Conservation (phyloP, 192 early-diverging fungal genomes). For the Coemansia asiatica region DNA sequence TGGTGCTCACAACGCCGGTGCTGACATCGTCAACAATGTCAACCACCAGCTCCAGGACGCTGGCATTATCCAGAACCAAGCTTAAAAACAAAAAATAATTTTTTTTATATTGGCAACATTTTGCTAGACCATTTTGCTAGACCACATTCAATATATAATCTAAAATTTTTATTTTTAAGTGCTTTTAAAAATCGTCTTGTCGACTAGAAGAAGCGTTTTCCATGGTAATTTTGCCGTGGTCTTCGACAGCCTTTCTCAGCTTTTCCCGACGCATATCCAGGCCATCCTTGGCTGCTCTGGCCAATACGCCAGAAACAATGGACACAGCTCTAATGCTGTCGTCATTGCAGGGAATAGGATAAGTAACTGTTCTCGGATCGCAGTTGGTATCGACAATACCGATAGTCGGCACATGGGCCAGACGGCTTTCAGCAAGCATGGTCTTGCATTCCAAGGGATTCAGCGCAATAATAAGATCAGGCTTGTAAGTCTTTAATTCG, state of each 20-base stretch:
- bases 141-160: too few relatives aligned
- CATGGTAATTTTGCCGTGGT: constrained; percentile 2
- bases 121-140: too few relatives aligned
- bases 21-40: constrained; percentile 23
- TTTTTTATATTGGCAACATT: too few relatives aligned
- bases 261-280: constrained; percentile 22
- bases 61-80: constrained; percentile 27
- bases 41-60: constrained; percentile 20
- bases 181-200: background rate
- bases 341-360: constrained; percentile 94
- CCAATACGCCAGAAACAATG: constrained; percentile 79
- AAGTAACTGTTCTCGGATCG: constrained; percentile 80
- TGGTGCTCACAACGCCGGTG: background rate
- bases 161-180: constrained; percentile 5
- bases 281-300: constrained; percentile 70
- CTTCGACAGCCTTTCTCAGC: constrained; percentile 9
- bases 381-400: constrained; percentile 91
- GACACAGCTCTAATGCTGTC: constrained; percentile 77
- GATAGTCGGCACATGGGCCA: constrained; percentile 81
- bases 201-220: background rate
- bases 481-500: constrained; percentile 60
- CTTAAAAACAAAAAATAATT: background rate
- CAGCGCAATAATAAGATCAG: constrained; percentile 80
- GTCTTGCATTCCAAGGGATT: constrained; percentile 80
- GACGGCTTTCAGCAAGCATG: constrained; percentile 77